Evolutionary conservation across 2,329 filamentous ascomycete genomes (phyloP), one percentile per base, ranked within the genome.

Genomic region (Lasiodiplodia citricola): DNA sequence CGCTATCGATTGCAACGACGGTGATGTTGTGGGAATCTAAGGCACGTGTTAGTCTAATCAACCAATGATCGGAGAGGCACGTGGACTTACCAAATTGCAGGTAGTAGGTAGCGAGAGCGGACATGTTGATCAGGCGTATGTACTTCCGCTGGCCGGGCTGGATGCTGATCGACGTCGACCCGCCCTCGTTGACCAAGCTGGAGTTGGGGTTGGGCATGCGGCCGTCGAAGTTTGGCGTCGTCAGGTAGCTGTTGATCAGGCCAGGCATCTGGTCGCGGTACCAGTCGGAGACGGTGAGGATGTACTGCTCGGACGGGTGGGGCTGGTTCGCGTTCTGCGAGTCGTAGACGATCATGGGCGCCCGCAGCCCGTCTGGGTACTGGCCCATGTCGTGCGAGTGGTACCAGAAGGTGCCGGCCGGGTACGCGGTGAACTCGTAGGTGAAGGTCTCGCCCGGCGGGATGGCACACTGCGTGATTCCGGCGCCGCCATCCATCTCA

Each of bases 361-460:
- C 89, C 25, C 90, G 84, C 6, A 92, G 82, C 13, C 91, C 91
- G 75, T 93, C 91, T 1, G 90, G 90, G 71, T 92, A 92, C 75
- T 92, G 90, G 28, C 86, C 88, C 70, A 84, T 83, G 25, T 85
- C 84, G 75, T 93, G 91, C 4, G 88, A 91, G 76, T 93, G 91
- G 72, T 94, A 94, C 92, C 91, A 94, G 78, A 92, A 94, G 1
- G 91, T 92, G 35, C 91, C 92, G 0, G 89, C 66, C 13, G 70
- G 71, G 11, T 70, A 54, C 1, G 71, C 87, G 2, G 85, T 90
- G 75, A 92, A 92, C 76, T 91, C 87, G 78, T 92, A 94, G 2
- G 86, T 89, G 73, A 93, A 89, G 13, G 82, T 86, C n/a, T 81
- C 79, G 4, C 91, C 91, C 0, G 91, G 86, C 0, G 84, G 81